Base-by-base conservation (phyloP, 345 rosid genomes). In the Lepidium sativum region DNA sequence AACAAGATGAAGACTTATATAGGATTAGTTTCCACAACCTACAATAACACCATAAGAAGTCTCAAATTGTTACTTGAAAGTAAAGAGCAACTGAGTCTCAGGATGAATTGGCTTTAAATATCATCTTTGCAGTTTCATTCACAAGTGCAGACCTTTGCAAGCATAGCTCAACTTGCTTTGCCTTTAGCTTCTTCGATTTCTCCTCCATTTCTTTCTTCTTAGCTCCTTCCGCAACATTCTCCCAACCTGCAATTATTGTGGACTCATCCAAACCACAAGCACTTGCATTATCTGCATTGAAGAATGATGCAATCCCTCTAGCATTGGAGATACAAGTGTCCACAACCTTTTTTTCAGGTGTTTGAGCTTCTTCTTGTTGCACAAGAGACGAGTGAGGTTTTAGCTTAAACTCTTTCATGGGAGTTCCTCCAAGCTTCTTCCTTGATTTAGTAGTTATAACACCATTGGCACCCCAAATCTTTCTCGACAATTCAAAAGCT, bases 161-260 rank as follows among this genome's bases (percentile, higher is more conserved):
- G 56, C 73, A 75, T 12, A 81, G 43, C 69, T 63, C 73, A 56
- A 70, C 40, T 60, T 72, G 74, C 34, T 43, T 74, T 1, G 55
- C 71, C 57, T 70, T 76, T 9, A 78, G 53, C 48, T 75, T 61
- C 67, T 73, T 70, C 80, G 70, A 53, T 27, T 56, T 81, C 13
- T 63, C 75, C 66, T 73, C 80, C 60, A 81, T 35, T 57, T 70
- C 70, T 8, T 6, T 67, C 65, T 64, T 80, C 65, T 80, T 64
- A 0, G 65, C 16, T 29, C 74, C 82, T 5, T 69, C 74, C 4
- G 16, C 52, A 48, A 78, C 35, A 50, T 50, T 40, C 29, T 40
- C 70, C 72, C 78, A 71, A 6, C 63, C 71, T 17, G 55, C 25
- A 8, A 15, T 68, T 3, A 75, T 0, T 3, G 68, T 70, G 23